Base-by-base conservation (phyloP, 257 asterid species). In the Ballota nigra region DNA sequence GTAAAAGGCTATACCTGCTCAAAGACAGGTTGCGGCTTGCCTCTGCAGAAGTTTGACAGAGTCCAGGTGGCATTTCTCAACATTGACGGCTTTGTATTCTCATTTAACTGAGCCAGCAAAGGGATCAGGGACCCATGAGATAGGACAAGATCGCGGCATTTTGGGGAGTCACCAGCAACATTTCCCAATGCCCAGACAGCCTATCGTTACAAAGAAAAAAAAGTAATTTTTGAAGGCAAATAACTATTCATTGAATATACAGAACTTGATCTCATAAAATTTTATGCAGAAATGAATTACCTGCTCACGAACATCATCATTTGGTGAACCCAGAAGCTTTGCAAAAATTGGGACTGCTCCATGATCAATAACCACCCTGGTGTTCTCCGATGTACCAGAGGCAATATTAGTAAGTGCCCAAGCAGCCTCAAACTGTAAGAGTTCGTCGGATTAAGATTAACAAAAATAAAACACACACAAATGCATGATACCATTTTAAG, bases 321-420 rank as follows among this genome's bases (percentile, higher is more conserved):
- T 90, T 7, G 96, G 96, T 60, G 98, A 93, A 56, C 80, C 86
- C 56, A 93, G 85, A 68, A 93, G 98, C 84, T 86, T 87, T 16
- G 82, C 92, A 69, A 92, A 90, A 75, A 88, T 80, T 43, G 97
- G 98, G 56, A 92, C 90, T 16, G 98, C 96, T 4, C 89, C 97
- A 79, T 88, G 96, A 74, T 88, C 93, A 74, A 92, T 86, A 72
- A 90, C 98, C 75, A 92, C 95, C 75, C 85, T 88, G 23, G 98
- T 92, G 72, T 90, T 82, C 74, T 93, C 96, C 9, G 98, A 93
- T 45, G 98, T 93, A 47, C 98, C 98, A 73, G 97, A 90, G 8
- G 98, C 98, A 74, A 93, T 90, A 81, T 93, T 93, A 59, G 98
- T 93, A 52, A 93, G 96, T 4, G 98, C 98, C 98, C 98, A 92